Conservation (phyloP, 2,329 filamentous ascomycete genomes). For the Fusarium sp. region DNA sequence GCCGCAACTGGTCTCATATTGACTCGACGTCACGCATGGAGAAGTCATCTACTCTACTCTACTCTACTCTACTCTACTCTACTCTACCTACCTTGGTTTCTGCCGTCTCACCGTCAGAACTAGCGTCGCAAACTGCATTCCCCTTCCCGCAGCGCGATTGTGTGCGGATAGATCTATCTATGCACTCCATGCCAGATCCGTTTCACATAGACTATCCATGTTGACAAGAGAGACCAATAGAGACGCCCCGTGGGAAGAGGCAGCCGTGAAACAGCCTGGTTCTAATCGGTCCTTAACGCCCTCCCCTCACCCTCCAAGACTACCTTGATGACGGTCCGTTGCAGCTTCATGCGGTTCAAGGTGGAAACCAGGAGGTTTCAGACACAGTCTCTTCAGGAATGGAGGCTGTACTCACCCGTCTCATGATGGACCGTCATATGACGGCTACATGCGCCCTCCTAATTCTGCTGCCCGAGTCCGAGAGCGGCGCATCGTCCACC, state of each 20-base stretch:
- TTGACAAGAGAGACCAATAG: background rate
- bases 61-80: background rate
- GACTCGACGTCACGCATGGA: background rate
- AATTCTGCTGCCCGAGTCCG: background rate
- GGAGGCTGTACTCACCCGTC: background rate
- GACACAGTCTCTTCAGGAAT: background rate
- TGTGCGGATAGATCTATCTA: slow-evolving; percentile 7
- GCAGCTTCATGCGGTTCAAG: background rate
- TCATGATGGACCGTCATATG: background rate
- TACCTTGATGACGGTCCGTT: background rate
- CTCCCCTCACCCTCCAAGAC: background rate
- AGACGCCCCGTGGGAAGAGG: background rate
- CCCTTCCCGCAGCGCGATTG: background rate
- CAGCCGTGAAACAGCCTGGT: slow-evolving; percentile 2
- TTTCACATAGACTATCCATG: slow-evolving; percentile 8
- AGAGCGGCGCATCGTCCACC: background rate
- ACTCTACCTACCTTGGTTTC: background rate
- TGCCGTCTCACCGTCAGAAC: background rate
- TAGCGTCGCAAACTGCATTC: slow-evolving; percentile 1
- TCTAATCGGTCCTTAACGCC: background rate
- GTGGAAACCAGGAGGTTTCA: background rate
- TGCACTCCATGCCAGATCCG: background rate
- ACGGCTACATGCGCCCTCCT: background rate
- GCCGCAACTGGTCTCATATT: slow-evolving; percentile 22
- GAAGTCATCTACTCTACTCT: background rate